phyloP scores from a whole-genome alignment of 495 filamentous ascomycete species.

The Aspergillus steynii region DNA sequence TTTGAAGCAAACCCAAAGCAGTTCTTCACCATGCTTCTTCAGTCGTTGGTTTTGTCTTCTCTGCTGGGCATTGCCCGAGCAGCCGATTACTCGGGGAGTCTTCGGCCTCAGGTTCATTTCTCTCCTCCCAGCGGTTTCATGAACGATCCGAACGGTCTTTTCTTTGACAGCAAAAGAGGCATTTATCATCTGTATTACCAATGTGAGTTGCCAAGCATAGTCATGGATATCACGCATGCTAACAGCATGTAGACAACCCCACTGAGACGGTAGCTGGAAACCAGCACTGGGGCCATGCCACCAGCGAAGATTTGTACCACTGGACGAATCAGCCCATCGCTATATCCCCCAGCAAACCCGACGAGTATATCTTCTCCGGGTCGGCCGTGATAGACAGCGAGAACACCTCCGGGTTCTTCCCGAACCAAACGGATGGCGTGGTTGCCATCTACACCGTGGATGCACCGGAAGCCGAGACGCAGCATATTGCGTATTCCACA shows the following conservation, averaged over 20 bases:
- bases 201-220: constrained; percentile 22
- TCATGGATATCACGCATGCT: not conserved
- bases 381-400: constrained; percentile 47
- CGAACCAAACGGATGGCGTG: constrained; percentile 49
- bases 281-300: constrained; percentile 57
- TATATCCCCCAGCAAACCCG: constrained; percentile 39
- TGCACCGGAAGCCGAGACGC: constrained; percentile 38
- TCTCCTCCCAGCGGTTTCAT: constrained; percentile 52
- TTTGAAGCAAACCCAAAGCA: not conserved
- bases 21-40: constrained; percentile 14
- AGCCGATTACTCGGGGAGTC: constrained; percentile 36
- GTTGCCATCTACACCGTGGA: constrained; percentile 54
- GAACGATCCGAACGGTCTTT: constrained; percentile 61
- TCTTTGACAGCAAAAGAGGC: constrained; percentile 39
- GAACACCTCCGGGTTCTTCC: constrained; percentile 57
- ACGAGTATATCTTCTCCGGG: constrained; percentile 50
- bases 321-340: constrained; percentile 57
- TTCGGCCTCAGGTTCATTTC: constrained; percentile 49
- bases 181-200: constrained; percentile 58
- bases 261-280: constrained; percentile 49
- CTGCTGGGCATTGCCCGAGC: constrained; percentile 9
- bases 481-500: constrained; percentile 52
- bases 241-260: constrained; percentile 33
- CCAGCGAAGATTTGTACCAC: constrained; percentile 49
- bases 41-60: constrained; percentile 1